phyloP scores from a whole-genome alignment of 306 rosid species.

The Psophocarpus tetragonolobus region DNA sequence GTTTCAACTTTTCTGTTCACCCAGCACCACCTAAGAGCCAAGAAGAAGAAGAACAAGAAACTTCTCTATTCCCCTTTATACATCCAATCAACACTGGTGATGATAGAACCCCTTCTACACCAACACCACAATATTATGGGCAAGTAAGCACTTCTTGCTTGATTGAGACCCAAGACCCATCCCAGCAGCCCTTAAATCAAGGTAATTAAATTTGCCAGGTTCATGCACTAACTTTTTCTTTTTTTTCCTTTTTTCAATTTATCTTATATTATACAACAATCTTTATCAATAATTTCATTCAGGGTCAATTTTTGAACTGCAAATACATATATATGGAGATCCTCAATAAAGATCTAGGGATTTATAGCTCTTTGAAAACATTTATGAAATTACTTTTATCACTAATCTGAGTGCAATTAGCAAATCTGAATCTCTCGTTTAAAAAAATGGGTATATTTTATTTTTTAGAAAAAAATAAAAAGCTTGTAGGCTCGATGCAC shows the following conservation, averaged over 20 bases:
- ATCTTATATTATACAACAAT: not conserved
- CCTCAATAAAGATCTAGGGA: not conserved
- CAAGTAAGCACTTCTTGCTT: slow-evolving; percentile 17
- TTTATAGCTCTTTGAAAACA: not conserved
- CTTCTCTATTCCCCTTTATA: slow-evolving; percentile 18
- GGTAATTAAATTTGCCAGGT: slow-evolving; percentile 25
- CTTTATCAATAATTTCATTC: not conserved
- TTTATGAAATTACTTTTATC: not conserved
- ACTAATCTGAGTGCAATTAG: slow-evolving; percentile 19
- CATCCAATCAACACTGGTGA: slow-evolving; percentile 9
- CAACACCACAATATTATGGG: slow-evolving; percentile 14
- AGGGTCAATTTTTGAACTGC: not conserved
- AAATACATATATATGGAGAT: not conserved
- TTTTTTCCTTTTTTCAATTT: not conserved
- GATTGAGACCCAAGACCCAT: slow-evolving; percentile 35
- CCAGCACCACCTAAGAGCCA: slow-evolving; percentile 22
- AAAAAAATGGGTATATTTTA: not conserved
- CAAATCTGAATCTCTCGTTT: not conserved
- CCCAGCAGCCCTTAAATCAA: slow-evolving; percentile 16
- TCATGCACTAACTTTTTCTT: not conserved
- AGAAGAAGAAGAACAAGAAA: slow-evolving; percentile 25
- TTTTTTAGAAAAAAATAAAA: not conserved
- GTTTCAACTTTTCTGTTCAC: slow-evolving; percentile 18
- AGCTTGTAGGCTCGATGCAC: not conserved
- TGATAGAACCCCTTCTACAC: slow-evolving; percentile 5